Percentiles rank a stretch among this genome's conserved stretches.
Evolutionary conservation across 306 rosid species (phyloP).

Genomic region (Quillaja saponaria): DNA sequence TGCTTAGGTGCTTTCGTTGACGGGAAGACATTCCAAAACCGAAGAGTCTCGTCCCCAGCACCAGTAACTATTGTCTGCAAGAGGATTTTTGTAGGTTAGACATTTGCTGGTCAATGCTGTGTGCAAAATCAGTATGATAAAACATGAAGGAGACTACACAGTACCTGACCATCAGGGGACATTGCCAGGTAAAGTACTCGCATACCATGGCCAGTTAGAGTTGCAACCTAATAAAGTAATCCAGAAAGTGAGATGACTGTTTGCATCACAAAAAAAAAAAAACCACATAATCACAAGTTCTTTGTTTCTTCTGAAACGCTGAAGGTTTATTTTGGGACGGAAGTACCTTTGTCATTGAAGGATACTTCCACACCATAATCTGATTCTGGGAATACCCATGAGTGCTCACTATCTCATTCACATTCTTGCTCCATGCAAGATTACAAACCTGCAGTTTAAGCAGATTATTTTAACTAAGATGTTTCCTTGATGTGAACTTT

Average conservation of each 20-base stretch:
- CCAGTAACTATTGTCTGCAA: slow-evolving; percentile 95
- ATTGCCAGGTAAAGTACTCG: slow-evolving; percentile 93
- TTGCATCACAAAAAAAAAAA: neutral
- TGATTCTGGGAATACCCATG: slow-evolving; percentile 99
- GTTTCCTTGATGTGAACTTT: neutral
- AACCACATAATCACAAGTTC: neutral
- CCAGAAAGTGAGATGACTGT: neutral
- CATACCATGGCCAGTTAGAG: slow-evolving; percentile 96
- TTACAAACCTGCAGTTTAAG: slow-evolving; percentile 75
- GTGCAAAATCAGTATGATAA: neutral
- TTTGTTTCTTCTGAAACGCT: neutral
- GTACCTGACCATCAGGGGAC: slow-evolving; percentile 99
- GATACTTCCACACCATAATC: slow-evolving; percentile 99
- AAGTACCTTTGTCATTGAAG: slow-evolving; percentile 76
- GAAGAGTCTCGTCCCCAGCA: slow-evolving; percentile 94
- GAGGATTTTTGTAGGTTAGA: neutral
- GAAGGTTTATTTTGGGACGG: neutral
- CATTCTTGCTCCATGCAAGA: slow-evolving; percentile 98
- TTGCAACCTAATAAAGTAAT: slow-evolving; percentile 67
- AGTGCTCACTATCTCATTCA: slow-evolving; percentile 91
- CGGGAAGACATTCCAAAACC: slow-evolving; percentile 95
- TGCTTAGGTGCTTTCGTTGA: slow-evolving; percentile 79
- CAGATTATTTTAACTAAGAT: neutral
- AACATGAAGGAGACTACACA: neutral
- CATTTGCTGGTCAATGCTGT: neutral